These are phyloP conservation scores for Graphilbum sp. DNA, from an alignment of 2,329 filamentous ascomycete genomes.

Conservation along the genomic window DNA sequence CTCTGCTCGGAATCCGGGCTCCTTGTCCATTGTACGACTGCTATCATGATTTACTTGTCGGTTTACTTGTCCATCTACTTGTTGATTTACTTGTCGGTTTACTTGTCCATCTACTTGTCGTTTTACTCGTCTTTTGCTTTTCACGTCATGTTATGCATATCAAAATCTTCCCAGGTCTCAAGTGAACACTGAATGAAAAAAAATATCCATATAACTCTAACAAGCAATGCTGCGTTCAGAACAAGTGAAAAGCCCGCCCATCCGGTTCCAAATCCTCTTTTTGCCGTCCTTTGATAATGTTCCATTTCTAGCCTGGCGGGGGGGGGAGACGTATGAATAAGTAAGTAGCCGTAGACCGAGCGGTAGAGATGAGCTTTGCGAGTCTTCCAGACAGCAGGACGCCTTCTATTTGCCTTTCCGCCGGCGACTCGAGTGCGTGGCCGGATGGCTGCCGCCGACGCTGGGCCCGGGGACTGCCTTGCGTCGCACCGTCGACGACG, in stretches of 20 bases:
- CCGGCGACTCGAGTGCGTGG: constrained; percentile 4
- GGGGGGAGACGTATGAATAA: too few species aligned
- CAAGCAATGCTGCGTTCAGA: too few species aligned
- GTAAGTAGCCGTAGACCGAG: background rate
- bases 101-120: background rate
- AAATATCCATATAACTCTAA: background rate
- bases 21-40: too few species aligned
- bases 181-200: background rate
- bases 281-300: background rate
- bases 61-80: background rate
- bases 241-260: background rate
- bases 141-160: background rate
- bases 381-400: too few species aligned
- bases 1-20: too few species aligned
- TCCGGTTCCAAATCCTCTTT: background rate
- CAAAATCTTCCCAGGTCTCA: too few species aligned
- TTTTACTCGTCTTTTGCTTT: background rate
- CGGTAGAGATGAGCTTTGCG: background rate
- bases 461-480: background rate
- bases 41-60: too few species aligned
- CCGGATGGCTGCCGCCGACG: background rate
- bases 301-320: background rate
- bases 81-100: background rate
- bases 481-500: constrained; percentile 2
- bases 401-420: constrained; percentile 5